Conservation (phyloP, 2,329 filamentous ascomycete genomes). For the Fusarium incarnatum region DNA sequence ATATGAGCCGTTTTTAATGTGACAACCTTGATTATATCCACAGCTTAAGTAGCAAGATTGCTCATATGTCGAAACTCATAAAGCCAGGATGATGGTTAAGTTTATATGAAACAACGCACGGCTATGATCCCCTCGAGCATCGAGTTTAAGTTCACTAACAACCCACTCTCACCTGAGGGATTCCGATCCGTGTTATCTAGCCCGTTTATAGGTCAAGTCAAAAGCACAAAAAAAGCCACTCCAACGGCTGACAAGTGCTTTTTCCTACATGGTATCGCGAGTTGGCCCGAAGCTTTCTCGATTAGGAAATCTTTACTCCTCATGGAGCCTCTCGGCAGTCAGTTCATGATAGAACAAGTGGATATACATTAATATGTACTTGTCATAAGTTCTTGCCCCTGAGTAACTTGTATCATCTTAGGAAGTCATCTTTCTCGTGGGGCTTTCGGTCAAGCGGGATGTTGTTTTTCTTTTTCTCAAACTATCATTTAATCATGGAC, state of each 20-base stretch:
- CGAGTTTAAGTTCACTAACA: not conserved
- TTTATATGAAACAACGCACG: constrained; percentile 3
- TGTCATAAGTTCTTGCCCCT: not conserved
- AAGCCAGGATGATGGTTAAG: not conserved
- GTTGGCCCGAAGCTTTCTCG: not conserved
- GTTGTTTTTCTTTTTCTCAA: not conserved
- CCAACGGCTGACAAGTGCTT: not conserved
- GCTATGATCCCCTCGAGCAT: not conserved
- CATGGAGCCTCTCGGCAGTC: no score
- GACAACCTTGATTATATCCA: not conserved
- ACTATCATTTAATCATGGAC: not conserved
- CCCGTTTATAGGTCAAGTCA: not conserved
- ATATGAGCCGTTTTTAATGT: not conserved
- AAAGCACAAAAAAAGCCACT: not conserved
- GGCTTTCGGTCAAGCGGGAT: not conserved
- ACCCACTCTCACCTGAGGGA: not conserved
- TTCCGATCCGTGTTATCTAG: not conserved
- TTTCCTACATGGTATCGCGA: not conserved
- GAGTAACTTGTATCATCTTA: not conserved
- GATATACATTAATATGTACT: not conserved
- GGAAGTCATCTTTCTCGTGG: not conserved
- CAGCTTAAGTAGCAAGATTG: not conserved
- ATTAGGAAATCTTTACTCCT: not conserved
- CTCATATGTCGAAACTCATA: constrained; percentile 1
- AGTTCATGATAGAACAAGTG: not conserved